Base-by-base conservation (phyloP, 495 filamentous ascomycete species). In the Eremomyces bilateralis region DNA sequence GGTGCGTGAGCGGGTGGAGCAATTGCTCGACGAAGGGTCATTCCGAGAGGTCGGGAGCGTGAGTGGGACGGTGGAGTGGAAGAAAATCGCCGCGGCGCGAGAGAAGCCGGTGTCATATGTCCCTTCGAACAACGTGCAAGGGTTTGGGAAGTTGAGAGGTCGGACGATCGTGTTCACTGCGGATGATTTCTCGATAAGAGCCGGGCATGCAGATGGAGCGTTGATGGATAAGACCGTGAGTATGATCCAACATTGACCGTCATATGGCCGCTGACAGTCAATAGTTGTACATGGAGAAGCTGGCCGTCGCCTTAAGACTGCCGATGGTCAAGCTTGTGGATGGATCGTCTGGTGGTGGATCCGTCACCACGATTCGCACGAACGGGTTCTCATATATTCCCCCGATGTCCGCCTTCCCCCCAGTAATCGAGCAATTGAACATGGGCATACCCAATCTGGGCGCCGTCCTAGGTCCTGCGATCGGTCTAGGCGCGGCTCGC, bases 311-410 rank as follows among this genome's bases (percentile, higher is more conserved):
- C 12, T 31, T 54, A 22, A 40, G 51, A 30, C 21, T 72, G 17
- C 69, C 69, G 1, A 65, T 72, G 13, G 46, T 74, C 2, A 74
- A 74, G 42, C 53, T 74, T 20, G 67, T 71, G 4, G 69, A 74
- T 54, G 69, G 69, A 4, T 65, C 60, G 17, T 69, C 64, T 4
- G 67, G 69, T 2, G 69, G 69, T 34, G 69, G 69, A 0, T 67
- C 62, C 28, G 69, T 73, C 1, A 70, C 66, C 2, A 68, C 61
- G 0, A 74, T 74, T 31, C 48, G 42, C 18, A 63, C 56, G 31
- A 54, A 52, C 6, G 64, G 67, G 0, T 71, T 59, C 49, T 63
- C 62, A 12, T 73, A 73, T 50, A 45, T 72, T 8, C 69, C 66
- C 0, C 56, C 63, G 40, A 53, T 73, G 24, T 51, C 56, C 4